Conservation (phyloP, 768 basidiomycete species). For the Xerocomellus amylosporus region DNA sequence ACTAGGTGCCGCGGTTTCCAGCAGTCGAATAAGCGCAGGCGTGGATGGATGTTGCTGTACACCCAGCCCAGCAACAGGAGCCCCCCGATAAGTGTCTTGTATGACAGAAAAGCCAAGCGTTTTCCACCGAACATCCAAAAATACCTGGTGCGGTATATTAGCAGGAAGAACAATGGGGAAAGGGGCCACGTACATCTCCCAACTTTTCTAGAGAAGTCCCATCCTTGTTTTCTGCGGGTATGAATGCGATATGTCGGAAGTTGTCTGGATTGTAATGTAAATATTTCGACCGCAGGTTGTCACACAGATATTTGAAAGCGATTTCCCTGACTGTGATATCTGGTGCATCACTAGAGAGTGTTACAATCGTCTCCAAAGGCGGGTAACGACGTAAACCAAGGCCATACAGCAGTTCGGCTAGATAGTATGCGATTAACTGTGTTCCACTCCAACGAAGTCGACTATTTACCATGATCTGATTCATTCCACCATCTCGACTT, state of each 20-base stretch:
- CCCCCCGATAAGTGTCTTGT: slow-evolving; percentile 44
- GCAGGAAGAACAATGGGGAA: too few species aligned
- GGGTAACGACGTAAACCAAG: slow-evolving; percentile 40
- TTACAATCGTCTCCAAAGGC: slow-evolving; percentile 58
- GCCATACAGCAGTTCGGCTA: background rate
- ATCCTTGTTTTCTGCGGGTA: background rate
- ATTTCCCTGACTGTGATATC: slow-evolving; percentile 45
- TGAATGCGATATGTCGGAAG: background rate
- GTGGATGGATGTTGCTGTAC: slow-evolving; percentile 65
- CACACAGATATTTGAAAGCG: slow-evolving; percentile 69
- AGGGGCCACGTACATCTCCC: background rate
- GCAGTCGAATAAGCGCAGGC: slow-evolving; percentile 48
- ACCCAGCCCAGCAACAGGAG: slow-evolving; percentile 56
- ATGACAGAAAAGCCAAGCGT: slow-evolving; percentile 69
- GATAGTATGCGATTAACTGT: too few species aligned
- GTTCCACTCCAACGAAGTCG: too few species aligned
- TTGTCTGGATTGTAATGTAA: slow-evolving; percentile 51
- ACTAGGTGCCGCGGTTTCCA: slow-evolving; percentile 54
- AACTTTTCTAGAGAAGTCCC: background rate
- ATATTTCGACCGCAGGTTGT: slow-evolving; percentile 7
- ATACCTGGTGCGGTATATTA: slow-evolving; percentile 1
- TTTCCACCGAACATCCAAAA: slow-evolving; percentile 38
- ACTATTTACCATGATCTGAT: background rate
- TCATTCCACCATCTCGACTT: slow-evolving; percentile 57
- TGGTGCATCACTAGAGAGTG: slow-evolving; percentile 36